Percentiles rank a stretch among this genome's conserved stretches.
Evolutionary conservation across 345 rosid genomes (phyloP).

Genomic region (Litchi chinensis): DNA sequence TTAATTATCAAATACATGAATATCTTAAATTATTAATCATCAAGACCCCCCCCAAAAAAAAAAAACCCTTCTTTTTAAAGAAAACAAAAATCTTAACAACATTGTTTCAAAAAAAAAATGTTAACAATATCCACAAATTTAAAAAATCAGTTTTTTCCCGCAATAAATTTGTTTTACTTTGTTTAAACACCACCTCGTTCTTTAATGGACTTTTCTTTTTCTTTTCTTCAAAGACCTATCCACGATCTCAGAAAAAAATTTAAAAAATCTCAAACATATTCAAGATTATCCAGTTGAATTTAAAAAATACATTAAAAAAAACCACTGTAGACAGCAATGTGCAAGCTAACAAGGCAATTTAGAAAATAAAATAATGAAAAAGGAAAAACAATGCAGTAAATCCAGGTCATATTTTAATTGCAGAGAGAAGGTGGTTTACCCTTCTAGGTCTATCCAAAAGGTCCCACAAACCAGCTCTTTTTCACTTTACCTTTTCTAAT

Average conservation of each 20-base stretch:
- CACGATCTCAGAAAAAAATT: background rate
- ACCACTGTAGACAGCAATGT: background rate
- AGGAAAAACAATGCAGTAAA: background rate
- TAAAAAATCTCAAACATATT: background rate
- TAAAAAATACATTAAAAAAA: background rate
- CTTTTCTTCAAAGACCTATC: background rate
- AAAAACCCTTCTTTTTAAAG: no score
- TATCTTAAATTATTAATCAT: no score
- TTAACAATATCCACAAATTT: background rate
- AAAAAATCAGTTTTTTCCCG: background rate
- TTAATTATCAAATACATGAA: no score
- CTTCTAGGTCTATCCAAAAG: conserved; percentile 32
- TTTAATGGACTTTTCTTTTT: background rate
- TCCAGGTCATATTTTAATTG: background rate
- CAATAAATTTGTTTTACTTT: background rate
- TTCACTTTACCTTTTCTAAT: conserved; percentile 17
- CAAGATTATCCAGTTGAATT: background rate
- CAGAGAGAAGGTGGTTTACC: background rate
- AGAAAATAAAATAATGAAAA: background rate
- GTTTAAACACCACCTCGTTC: background rate
- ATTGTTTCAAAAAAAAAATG: no score
- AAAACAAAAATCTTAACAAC: no score
- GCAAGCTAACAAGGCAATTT: background rate
- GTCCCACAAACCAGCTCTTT: conserved; percentile 34
- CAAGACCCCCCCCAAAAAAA: no score